These are phyloP conservation scores for Dryas octopetala DNA, from an alignment of 306 rosid genomes.

Conservation along the genomic window DNA sequence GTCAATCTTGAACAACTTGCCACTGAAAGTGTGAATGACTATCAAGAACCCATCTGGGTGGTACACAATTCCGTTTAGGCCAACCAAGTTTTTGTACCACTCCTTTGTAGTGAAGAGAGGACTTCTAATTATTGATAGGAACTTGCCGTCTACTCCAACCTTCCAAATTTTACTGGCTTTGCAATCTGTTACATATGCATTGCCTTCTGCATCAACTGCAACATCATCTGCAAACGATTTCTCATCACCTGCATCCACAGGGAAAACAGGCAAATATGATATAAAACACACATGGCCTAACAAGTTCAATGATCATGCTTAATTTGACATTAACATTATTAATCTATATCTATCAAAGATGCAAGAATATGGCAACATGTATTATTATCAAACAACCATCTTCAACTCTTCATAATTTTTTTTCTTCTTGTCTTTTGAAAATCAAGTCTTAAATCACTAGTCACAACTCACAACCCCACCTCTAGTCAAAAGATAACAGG, in stretches of 20 bases:
- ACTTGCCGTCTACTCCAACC: slow-evolving; percentile 69
- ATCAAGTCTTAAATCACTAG: too few relatives aligned
- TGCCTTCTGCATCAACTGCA: slow-evolving; percentile 83
- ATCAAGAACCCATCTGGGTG: slow-evolving; percentile 87
- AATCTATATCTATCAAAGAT: not conserved
- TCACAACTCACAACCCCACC: too few relatives aligned
- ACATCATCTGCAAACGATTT: slow-evolving; percentile 81
- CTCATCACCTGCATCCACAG: slow-evolving; percentile 53
- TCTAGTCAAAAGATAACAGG: not conserved
- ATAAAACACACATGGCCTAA: not conserved
- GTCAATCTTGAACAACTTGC: slow-evolving; percentile 71
- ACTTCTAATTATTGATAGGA: slow-evolving; percentile 51
- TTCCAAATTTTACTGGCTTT: slow-evolving; percentile 72
- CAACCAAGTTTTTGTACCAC: slow-evolving; percentile 77
- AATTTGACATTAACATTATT: not conserved
- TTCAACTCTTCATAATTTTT: not conserved
- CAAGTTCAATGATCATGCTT: not conserved
- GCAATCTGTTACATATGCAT: slow-evolving; percentile 76
- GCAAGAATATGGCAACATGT: not conserved
- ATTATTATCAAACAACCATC: not conserved
- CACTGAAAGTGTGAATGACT: slow-evolving; percentile 69
- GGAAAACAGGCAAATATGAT: not conserved
- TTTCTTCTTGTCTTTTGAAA: not conserved
- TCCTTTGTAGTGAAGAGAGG: slow-evolving; percentile 65
- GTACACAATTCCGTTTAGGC: slow-evolving; percentile 82